Evolutionary conservation across 108 stramenopile species (phyloP), one percentile per base, ranked within the genome.

Genomic region (Epithemia pelagica): DNA sequence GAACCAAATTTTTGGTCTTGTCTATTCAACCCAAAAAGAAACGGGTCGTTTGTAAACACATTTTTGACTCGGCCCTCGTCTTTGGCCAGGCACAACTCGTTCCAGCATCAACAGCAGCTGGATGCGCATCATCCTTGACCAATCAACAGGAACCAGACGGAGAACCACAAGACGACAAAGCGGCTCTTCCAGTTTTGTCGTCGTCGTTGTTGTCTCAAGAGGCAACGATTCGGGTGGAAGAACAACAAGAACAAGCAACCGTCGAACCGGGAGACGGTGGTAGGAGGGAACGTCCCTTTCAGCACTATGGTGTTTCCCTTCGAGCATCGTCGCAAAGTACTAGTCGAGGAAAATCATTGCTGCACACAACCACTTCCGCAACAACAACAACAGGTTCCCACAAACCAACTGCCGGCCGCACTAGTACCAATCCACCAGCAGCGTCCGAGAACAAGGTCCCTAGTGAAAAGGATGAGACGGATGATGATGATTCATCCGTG

Each of bases 1-100:
- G 24, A 28, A 29, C 54, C 65, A 66, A 66, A 25, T 66, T 66
- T 31, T 31, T 66, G 26, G 65, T 66, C 1, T 7, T 66, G 19
- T 29, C 65, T 3, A 2, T 66, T 25, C 65, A 66, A 26, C 65
- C 65, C 20, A 66, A 54, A 22, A 66, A 66, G 54, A n/a, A 30
- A 54, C 24, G 29, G 2, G 54, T 66, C 1, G 27, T 55, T 28
- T 54, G 52, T 27, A 66, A 66, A 51, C 65, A 66, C 27, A 31
- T 66, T 28, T 66, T 66, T 66, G 52, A 29, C 30, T 30, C 53
- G 19, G 65, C 52, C 28, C 18, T 66, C 28, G 19, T 66, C 15
- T 66, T 66, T 66, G 65, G 65, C 1, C 20, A 66, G n/a, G 65
- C 27, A 7, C n/a, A 19, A 29, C 26, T 66, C 2, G 65, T 20